Percentiles rank a stretch among this genome's conserved stretches.
These are phyloP conservation scores for Neltuma alba DNA, from an alignment of 306 rosid species.

Conservation along the genomic window DNA sequence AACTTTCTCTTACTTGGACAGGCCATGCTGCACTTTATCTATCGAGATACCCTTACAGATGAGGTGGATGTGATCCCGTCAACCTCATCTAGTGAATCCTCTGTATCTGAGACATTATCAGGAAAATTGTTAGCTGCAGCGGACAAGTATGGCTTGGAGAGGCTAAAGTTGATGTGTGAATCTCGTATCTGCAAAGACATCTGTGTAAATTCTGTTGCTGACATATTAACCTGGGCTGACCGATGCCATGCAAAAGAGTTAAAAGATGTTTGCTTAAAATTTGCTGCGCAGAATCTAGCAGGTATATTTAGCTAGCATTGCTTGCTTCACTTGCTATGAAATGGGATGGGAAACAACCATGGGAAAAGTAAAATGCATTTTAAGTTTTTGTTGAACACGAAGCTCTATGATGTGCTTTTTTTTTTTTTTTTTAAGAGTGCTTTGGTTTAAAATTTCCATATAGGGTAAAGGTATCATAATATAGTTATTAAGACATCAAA, in stretches of 20 bases:
- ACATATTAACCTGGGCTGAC: slow-evolving; percentile 64
- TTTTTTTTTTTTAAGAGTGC: neutral
- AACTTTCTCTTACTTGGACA: slow-evolving; percentile 16
- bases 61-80: slow-evolving; percentile 52
- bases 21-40: slow-evolving; percentile 71
- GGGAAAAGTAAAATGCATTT: neutral
- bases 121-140: slow-evolving; percentile 70
- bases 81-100: slow-evolving; percentile 44
- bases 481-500: neutral
- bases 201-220: slow-evolving; percentile 61
- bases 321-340: neutral
- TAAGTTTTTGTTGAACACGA: neutral
- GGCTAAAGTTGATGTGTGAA: slow-evolving; percentile 70
- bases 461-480: neutral
- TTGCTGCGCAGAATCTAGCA: slow-evolving; percentile 68
- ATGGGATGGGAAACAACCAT: neutral
- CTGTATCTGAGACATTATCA: slow-evolving; percentile 49
- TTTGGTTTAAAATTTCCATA: neutral
- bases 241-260: slow-evolving; percentile 55
- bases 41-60: slow-evolving; percentile 58
- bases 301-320: slow-evolving; percentile 41
- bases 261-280: slow-evolving; percentile 68
- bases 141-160: slow-evolving; percentile 56
- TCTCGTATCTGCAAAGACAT: slow-evolving; percentile 72
- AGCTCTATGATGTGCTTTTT: neutral